These are phyloP conservation scores for Penicillium sp. DNA, from an alignment of 2,329 filamentous ascomycete species.

Conservation along the genomic window DNA sequence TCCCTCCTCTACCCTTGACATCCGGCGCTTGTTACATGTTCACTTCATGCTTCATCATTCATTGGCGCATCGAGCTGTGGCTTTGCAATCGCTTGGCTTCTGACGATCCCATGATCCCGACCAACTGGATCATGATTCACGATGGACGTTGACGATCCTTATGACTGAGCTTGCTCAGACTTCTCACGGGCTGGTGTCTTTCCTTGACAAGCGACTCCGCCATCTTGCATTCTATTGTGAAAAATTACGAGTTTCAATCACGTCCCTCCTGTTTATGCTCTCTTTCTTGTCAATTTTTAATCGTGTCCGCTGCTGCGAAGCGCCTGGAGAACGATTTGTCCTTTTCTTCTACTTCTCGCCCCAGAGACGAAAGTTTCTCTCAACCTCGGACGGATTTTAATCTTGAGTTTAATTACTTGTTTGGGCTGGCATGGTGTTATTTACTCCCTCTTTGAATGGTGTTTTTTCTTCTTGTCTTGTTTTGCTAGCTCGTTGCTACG, in stretches of 20 bases:
- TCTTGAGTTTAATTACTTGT: constrained; percentile 15
- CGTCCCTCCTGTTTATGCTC: constrained; percentile 23
- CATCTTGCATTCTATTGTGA: constrained; percentile 21
- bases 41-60: constrained; percentile 4
- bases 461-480: constrained; percentile 4
- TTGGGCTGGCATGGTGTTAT: constrained; percentile 23
- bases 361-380: constrained; percentile 9
- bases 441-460: constrained; percentile 17
- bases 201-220: constrained; percentile 12
- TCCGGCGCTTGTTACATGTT: constrained; percentile 5
- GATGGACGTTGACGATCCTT: constrained; percentile 19
- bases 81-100: constrained; percentile 19
- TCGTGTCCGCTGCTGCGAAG: constrained; percentile 10
- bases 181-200: constrained; percentile 13
- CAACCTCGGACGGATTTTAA: constrained; percentile 18
- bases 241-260: constrained; percentile 31
- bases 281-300: constrained; percentile 18
- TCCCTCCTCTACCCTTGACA: constrained; percentile 9
- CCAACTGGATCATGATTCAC: constrained; percentile 18
- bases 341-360: constrained; percentile 5
- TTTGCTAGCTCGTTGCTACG: constrained; percentile 21
- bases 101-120: constrained; percentile 30
- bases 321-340: constrained; percentile 5
- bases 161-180: constrained; percentile 17
- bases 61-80: constrained; percentile 20